These are phyloP conservation scores for Chlamydomonas sp. DNA, from an alignment of 139 green algal genomes.

Conservation along the genomic window DNA sequence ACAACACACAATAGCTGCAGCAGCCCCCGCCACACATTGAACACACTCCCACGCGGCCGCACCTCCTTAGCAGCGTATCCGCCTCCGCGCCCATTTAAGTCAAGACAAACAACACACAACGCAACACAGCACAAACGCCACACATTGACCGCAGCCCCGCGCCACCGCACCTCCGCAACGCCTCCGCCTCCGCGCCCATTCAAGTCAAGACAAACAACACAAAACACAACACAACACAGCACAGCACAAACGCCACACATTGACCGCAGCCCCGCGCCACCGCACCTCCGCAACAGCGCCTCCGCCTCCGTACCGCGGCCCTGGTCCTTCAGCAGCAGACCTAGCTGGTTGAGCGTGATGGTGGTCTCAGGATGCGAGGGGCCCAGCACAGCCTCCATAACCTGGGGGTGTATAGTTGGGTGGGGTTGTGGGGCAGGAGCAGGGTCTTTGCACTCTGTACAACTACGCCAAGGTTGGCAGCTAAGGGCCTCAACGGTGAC, in stretches of 20 bases:
- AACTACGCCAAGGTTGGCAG: not conserved
- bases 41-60: no score
- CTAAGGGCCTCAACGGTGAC: not conserved
- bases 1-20: no score
- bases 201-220: no score
- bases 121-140: no score
- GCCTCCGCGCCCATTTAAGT: no score
- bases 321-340: constrained; percentile 1
- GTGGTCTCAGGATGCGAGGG: constrained; percentile 8
- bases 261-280: no score
- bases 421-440: not conserved
- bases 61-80: no score
- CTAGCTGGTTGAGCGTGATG: constrained; percentile 14
- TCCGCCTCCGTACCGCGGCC: not conserved
- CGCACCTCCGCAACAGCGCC: constrained; percentile 21
- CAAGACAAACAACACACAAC: no score
- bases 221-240: no score
- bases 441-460: not conserved
- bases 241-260: no score
- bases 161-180: not conserved
- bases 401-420: not conserved
- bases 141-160: not conserved
- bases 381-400: constrained; percentile 6
- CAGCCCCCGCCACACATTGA: no score
- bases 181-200: no score